These are phyloP conservation scores for Myrica gale DNA, from an alignment of 306 rosid species.

Conservation along the genomic window DNA sequence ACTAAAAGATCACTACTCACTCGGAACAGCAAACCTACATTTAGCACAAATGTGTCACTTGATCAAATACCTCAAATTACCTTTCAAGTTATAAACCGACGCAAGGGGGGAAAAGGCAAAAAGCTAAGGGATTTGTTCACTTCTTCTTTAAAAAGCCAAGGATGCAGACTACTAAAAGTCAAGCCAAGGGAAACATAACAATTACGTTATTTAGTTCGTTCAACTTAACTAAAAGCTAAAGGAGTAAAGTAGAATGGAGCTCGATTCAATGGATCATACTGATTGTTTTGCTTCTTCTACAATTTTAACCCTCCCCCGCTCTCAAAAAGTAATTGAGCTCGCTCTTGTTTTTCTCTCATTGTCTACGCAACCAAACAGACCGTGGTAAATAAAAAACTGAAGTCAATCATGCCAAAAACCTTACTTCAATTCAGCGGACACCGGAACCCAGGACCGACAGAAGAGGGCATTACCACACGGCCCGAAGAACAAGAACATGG, in stretches of 20 bases:
- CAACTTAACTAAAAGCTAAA: not conserved
- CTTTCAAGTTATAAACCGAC: no score
- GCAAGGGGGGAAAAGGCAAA: no score
- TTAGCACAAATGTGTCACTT: not conserved
- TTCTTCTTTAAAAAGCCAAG: no score
- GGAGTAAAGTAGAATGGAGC: no score
- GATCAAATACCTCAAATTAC: not conserved
- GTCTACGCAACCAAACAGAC: not conserved
- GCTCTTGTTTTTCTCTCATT: not conserved
- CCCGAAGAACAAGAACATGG: constrained; percentile 65
- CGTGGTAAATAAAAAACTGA: not conserved
- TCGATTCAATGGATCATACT: no score
- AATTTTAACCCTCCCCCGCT: not conserved
- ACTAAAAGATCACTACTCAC: not conserved
- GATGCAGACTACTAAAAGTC: no score
- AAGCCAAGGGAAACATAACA: not conserved
- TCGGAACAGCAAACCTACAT: not conserved
- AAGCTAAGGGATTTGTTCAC: not conserved
- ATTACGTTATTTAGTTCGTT: not conserved
- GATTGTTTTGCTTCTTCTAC: not conserved
- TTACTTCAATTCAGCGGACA: constrained; percentile 60
- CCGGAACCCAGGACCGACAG: constrained; percentile 86
- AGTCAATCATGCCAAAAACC: not conserved
- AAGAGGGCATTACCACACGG: constrained; percentile 61
- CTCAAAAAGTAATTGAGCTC: no score